Percentiles rank a stretch among this genome's conserved stretches.
phyloP scores from a whole-genome alignment of 768 basidiomycete species.

The Termitomyces sp. region DNA sequence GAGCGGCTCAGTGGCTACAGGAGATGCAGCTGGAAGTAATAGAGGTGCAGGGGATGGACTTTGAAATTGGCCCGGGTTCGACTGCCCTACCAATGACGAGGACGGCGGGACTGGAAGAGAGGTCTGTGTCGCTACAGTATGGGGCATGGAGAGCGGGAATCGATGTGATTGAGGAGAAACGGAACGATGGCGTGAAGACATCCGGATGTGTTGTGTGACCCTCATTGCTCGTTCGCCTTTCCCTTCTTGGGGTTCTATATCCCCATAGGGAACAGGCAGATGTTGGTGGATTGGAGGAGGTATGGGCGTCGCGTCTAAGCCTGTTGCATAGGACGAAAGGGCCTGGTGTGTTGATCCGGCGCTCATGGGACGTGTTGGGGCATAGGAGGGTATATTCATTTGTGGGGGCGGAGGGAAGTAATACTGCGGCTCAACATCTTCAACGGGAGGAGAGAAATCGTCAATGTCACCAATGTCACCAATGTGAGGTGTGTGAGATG shows the following conservation, averaged over 20 bases:
- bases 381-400: slow-evolving; percentile 10
- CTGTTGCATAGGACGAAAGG: slow-evolving; percentile 12
- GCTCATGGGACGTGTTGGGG: slow-evolving; percentile 12
- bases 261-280: background rate
- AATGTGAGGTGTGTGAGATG: slow-evolving; percentile 24
- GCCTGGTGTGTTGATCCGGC: slow-evolving; percentile 4
- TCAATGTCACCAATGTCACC: slow-evolving; percentile 24
- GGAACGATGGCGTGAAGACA: slow-evolving; percentile 54
- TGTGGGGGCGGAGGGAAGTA: slow-evolving; percentile 26
- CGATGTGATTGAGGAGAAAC: slow-evolving; percentile 61
- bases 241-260: slow-evolving; percentile 45
- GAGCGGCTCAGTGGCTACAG: slow-evolving; percentile 25
- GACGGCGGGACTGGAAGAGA: background rate
- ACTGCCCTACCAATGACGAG: background rate
- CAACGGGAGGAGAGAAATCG: slow-evolving; percentile 20
- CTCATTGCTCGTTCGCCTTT: slow-evolving; percentile 60
- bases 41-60: slow-evolving; percentile 5
- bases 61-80: background rate
- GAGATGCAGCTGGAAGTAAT: background rate
- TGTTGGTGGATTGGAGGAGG: slow-evolving; percentile 14
- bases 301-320: slow-evolving; percentile 14
- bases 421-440: slow-evolving; percentile 25
- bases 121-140: slow-evolving; percentile 12
- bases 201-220: slow-evolving; percentile 54
- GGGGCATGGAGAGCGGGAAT: slow-evolving; percentile 35